A percentile compares a stretch with the other conserved stretches of the same genome.
phyloP scores from a whole-genome alignment of 148 eudicot genomes.

The Camellia sinensis region DNA sequence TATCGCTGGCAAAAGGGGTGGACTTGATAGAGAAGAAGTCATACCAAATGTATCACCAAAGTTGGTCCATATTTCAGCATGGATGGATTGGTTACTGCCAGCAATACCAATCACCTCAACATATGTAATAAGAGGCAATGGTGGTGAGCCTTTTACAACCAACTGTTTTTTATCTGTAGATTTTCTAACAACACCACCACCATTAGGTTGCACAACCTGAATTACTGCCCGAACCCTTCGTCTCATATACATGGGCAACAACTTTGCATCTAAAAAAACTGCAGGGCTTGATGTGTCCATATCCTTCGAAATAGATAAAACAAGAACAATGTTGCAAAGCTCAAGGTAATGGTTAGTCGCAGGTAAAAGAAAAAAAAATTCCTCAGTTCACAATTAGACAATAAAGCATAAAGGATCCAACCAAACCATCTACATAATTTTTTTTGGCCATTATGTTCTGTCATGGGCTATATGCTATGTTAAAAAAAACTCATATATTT shows the following conservation, averaged over 20 bases:
- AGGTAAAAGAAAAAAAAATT: not conserved
- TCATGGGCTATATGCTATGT: too few relatives aligned
- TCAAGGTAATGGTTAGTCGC: not conserved
- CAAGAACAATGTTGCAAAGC: not conserved
- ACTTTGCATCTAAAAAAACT: constrained; percentile 66
- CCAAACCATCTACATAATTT: too few relatives aligned
- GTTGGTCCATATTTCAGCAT: constrained; percentile 61
- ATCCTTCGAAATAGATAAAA: constrained; percentile 19
- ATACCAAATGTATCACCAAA: constrained; percentile 70
- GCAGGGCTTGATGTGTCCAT: constrained; percentile 92
- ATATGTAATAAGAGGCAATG: constrained; percentile 48
- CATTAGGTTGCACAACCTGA: constrained; percentile 63
- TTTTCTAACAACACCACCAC: constrained; percentile 49
- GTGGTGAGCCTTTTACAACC: constrained; percentile 57
- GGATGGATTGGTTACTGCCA: constrained; percentile 54
- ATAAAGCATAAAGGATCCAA: too few relatives aligned
- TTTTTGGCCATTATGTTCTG: too few relatives aligned
- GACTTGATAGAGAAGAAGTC: not conserved
- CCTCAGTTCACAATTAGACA: not conserved
- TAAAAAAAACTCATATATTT: too few relatives aligned
- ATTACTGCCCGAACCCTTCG: constrained; percentile 69
- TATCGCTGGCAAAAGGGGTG: not conserved
- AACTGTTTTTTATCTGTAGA: constrained; percentile 81
- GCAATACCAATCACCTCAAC: constrained; percentile 92
- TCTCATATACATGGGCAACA: constrained; percentile 61